phyloP scores from a whole-genome alignment of 2,329 filamentous ascomycete species.

The Pestalotiopsis sp. region DNA sequence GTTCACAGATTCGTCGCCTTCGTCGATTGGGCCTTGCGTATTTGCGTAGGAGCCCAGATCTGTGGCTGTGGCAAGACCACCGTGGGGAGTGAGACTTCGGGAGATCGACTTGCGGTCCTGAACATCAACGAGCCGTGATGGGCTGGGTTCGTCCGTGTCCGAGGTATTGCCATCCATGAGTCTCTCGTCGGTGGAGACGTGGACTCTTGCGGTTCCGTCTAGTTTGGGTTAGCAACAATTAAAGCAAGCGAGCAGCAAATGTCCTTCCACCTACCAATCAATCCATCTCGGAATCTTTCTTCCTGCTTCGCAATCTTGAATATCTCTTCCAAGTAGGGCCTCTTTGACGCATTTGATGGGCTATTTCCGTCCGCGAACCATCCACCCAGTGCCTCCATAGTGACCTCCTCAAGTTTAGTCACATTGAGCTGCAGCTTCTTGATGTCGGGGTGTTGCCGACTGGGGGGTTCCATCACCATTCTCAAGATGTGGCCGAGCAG shows the following conservation, averaged over 20 bases:
- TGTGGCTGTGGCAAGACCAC: constrained; percentile 35
- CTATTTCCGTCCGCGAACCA: constrained; percentile 62
- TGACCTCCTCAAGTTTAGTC: constrained; percentile 59
- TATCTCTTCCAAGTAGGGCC: constrained; percentile 59
- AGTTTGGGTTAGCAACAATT: constrained; percentile 9
- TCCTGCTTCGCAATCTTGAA: constrained; percentile 63
- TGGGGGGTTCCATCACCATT: constrained; percentile 54
- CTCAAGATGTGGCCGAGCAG: constrained; percentile 63
- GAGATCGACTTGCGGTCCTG: constrained; percentile 36
- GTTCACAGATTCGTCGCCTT: constrained; percentile 18
- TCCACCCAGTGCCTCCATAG: constrained; percentile 57
- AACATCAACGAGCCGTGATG: constrained; percentile 46
- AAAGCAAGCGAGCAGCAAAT: not conserved
- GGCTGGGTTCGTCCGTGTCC: constrained; percentile 47
- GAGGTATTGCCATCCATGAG: constrained; percentile 48
- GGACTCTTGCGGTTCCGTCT: constrained; percentile 41
- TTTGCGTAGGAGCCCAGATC: constrained; percentile 36
- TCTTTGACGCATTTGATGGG: constrained; percentile 56
- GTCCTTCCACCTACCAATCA: constrained; percentile 52
- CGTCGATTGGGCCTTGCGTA: constrained; percentile 36
- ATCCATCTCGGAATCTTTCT: constrained; percentile 56
- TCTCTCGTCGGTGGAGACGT: constrained; percentile 56
- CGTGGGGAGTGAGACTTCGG: constrained; percentile 38
- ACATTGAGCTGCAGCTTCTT: constrained; percentile 56
- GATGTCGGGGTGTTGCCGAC: constrained; percentile 53